phyloP scores from a whole-genome alignment of 1,284 basidiomycete species.

The Sporisorium iseilematis-ciliati region DNA sequence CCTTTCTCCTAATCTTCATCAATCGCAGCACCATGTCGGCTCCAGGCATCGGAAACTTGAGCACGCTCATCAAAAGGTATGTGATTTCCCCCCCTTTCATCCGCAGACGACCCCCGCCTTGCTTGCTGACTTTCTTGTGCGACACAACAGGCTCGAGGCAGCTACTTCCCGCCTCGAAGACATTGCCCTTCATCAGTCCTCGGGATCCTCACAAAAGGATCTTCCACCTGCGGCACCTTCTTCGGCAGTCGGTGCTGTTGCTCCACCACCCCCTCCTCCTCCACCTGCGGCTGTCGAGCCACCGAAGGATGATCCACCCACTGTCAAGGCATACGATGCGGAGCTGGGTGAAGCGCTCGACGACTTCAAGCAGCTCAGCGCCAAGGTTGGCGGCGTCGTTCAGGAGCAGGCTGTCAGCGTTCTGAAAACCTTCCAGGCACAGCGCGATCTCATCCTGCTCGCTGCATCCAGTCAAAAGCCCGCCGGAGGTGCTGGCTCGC shows the following conservation, averaged over 20 bases:
- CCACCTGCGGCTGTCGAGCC: constrained; percentile 31
- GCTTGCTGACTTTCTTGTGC: constrained; percentile 6
- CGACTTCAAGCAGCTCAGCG: constrained; percentile 81
- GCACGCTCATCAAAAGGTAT: constrained; percentile 66
- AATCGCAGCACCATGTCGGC: constrained; percentile 42
- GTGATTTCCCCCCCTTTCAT: not conserved
- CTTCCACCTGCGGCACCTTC: constrained; percentile 24
- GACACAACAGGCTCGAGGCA: constrained; percentile 75
- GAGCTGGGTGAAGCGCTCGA: constrained; percentile 80
- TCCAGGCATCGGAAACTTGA: constrained; percentile 64
- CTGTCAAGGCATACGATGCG: constrained; percentile 81
- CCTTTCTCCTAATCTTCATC: constrained; percentile 3
- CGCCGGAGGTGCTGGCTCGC: constrained; percentile 74
- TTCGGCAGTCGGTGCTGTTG: constrained; percentile 29
- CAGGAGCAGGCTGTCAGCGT: constrained; percentile 77
- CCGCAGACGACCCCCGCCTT: not conserved
- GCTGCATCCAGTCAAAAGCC: constrained; percentile 81
- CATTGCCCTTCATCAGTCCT: constrained; percentile 74
- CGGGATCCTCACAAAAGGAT: constrained; percentile 28
- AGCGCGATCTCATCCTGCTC: constrained; percentile 78
- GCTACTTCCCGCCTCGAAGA: constrained; percentile 95
- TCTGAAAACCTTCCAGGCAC: constrained; percentile 77
- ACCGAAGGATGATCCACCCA: constrained; percentile 73
- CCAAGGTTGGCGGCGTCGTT: constrained; percentile 79
- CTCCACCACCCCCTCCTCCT: constrained; percentile 32